Evolutionary conservation across 1,139 yeast species (phyloP), one percentile per base, ranked within the genome.

Genomic region (Yamadazyma friedrichii): DNA sequence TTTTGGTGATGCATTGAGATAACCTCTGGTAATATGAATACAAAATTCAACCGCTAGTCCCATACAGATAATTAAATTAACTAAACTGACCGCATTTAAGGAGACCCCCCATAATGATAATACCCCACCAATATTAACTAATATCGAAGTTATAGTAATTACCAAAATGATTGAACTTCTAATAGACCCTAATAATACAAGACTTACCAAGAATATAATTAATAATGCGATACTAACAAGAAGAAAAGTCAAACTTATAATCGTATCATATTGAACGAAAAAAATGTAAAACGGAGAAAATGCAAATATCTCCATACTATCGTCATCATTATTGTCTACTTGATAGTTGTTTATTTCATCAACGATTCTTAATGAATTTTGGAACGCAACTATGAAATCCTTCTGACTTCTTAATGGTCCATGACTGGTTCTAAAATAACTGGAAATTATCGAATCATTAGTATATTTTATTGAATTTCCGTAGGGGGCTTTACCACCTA

Each of bases 401-500:
- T 69, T 60, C 52, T 93, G 97, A 0, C 96, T 84, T 43, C 87
- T 72, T 49, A 93, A 67, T 0, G 97, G 94, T 1, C 61, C 62
- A 60, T 93, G 98, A n/a, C 87, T 76, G 0, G 94, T 79, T 48
- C 98, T 67, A 64, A 91, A 87, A 31, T 78, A 74, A 3, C 93
- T 80, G 1, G 94, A 70, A 4, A 58, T 51, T 15, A 91, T 74
- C 1, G 53, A 54, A 9, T 52, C 42, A 0, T 67, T 62, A 13
- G 69, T 63, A 37, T 67, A 67, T 1, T 73, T 61, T 13, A 93
- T 69, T 0, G 94, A 74, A 5, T 69, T 64, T 0, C 86, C 75
- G 55, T 91, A 93, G 0, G 98, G 95, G 0, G 98, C 98, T 55
- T 87, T 85, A 1, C 98, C 98, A 3, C 96, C 98, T 25, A 93